phyloP scores from a whole-genome alignment of 1,284 basidiomycete genomes.

The Mycena citricolor region DNA sequence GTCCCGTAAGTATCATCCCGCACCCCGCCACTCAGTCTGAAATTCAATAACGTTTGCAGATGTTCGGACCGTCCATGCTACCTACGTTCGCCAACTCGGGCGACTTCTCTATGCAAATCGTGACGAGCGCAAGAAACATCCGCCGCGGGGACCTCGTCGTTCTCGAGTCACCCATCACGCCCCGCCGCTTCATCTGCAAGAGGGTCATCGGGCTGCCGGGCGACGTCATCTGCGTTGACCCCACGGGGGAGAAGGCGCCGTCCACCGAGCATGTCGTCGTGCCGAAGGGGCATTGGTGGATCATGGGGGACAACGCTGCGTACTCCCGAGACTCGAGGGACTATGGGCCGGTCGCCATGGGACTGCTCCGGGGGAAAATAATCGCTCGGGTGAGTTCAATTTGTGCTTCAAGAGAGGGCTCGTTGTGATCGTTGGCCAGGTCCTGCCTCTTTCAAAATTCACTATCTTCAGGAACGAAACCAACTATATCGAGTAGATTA shows the following conservation, averaged over 20 bases:
- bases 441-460: conserved; percentile 50
- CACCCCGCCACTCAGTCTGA: no score
- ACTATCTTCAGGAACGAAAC: conserved; percentile 51
- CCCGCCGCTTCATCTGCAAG: conserved; percentile 80
- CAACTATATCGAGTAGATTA: conserved; percentile 47
- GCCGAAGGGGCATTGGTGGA: conserved; percentile 88
- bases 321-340: conserved; percentile 84
- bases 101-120: conserved; percentile 66
- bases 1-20: no score
- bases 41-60: conserved; percentile 34
- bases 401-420: no score
- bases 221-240: conserved; percentile 89
- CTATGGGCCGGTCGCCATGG: conserved; percentile 91
- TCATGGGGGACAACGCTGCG: conserved; percentile 86
- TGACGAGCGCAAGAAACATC: conserved; percentile 65
- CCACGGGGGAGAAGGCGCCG: conserved; percentile 57
- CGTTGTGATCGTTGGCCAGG: conserved; percentile 36
- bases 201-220: conserved; percentile 89
- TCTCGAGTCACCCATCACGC: conserved; percentile 73
- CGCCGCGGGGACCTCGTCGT: conserved; percentile 83
- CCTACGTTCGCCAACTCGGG: conserved; percentile 69
- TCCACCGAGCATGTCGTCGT: conserved; percentile 71
- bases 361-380: conserved; percentile 76
- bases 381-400: conserved; percentile 64
- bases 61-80: conserved; percentile 83